phyloP scores from a whole-genome alignment of 805 yeast genomes.

The Tetrapisispora iriomotensis region DNA sequence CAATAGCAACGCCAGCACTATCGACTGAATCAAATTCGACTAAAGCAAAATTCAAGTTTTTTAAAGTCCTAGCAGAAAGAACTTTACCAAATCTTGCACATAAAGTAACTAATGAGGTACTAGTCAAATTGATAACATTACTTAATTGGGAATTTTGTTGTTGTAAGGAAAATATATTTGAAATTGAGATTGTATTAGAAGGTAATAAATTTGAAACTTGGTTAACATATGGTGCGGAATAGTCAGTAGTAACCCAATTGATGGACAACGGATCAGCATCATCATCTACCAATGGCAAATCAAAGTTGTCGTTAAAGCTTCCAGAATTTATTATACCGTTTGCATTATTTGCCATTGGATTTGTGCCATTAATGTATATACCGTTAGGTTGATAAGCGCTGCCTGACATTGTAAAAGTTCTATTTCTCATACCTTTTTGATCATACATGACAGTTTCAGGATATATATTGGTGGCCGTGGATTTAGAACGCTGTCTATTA shows the following conservation, averaged over 20 bases:
- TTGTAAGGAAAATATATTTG: constrained; percentile 45
- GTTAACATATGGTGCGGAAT: constrained; percentile 63
- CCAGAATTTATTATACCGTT: not conserved
- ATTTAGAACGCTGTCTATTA: constrained; percentile 25
- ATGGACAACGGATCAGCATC: constrained; percentile 50
- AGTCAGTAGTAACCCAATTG: constrained; percentile 58
- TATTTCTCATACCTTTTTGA: constrained; percentile 4
- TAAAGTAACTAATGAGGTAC: constrained; percentile 46
- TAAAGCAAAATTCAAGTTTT: constrained; percentile 42
- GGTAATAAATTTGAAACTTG: constrained; percentile 65
- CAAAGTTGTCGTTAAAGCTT: not conserved
- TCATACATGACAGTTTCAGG: constrained; percentile 21
- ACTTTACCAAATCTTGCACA: constrained; percentile 55
- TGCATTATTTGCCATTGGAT: not conserved
- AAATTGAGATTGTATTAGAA: constrained; percentile 68
- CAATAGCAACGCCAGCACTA: constrained; percentile 68
- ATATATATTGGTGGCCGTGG: constrained; percentile 27
- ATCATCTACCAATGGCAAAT: constrained; percentile 38
- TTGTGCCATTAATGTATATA: not conserved
- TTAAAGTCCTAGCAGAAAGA: constrained; percentile 50
- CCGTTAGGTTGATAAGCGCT: not conserved
- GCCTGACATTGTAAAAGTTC: not conserved
- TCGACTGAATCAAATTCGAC: constrained; percentile 68
- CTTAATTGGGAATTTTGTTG: constrained; percentile 44
- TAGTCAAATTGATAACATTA: constrained; percentile 35